Conservation (phyloP, 305 asterid genomes). For the Plantago coronopus region DNA sequence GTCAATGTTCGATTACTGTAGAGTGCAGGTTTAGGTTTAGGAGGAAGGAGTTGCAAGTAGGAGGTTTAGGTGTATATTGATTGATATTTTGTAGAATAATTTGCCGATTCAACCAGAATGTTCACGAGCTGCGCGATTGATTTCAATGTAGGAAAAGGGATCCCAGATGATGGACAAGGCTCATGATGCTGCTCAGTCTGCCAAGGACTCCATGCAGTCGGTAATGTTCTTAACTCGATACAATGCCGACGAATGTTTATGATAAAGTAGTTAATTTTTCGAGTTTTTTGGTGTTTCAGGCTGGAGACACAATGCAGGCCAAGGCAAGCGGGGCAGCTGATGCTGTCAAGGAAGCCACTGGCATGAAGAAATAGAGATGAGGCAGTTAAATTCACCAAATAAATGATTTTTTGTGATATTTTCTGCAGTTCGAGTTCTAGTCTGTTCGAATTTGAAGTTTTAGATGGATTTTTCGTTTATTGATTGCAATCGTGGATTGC, state of each 20-base stretch:
- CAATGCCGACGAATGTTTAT: too few relatives aligned
- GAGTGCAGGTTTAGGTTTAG: too few relatives aligned
- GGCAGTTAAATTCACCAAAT: neutral
- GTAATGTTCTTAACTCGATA: slow-evolving; percentile 18
- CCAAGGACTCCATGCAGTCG: slow-evolving; percentile 37
- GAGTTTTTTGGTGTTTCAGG: slow-evolving; percentile 25
- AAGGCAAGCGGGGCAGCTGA: slow-evolving; percentile 66
- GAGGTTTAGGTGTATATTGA: too few relatives aligned
- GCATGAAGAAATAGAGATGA: slow-evolving; percentile 46
- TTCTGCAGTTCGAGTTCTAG: neutral
- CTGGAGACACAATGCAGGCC: slow-evolving; percentile 46
- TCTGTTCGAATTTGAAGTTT: neutral
- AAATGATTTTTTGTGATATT: neutral
- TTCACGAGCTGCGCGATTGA: neutral
- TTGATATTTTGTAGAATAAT: too few relatives aligned
- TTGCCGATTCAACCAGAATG: too few relatives aligned
- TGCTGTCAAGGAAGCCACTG: slow-evolving; percentile 65
- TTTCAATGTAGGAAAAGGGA: slow-evolving; percentile 38
- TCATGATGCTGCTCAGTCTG: slow-evolving; percentile 39
- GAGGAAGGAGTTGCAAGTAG: too few relatives aligned
- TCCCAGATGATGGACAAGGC: slow-evolving; percentile 49
- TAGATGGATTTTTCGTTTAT: neutral
- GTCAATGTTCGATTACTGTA: too few relatives aligned
- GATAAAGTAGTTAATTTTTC: neutral
- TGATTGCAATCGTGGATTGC: slow-evolving; percentile 2